phyloP scores from a whole-genome alignment of 2,329 filamentous ascomycete genomes.

The Colletotrichum agaves region DNA sequence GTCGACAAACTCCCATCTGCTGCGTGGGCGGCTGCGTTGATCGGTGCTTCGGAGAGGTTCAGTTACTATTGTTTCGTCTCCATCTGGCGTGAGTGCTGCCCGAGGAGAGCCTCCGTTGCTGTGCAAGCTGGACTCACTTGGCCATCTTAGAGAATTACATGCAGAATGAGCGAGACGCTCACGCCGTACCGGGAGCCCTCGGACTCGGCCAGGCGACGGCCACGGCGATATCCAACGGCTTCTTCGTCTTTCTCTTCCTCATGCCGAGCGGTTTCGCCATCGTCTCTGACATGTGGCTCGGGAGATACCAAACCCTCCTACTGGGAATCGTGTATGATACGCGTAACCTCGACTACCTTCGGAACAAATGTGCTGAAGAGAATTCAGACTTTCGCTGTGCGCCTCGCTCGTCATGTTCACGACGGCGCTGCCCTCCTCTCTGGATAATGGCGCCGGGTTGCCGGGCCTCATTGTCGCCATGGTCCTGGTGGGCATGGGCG shows the following conservation, averaged over 20 bases:
- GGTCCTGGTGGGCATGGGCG: slow-evolving; percentile 68
- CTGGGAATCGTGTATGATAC: slow-evolving; percentile 35
- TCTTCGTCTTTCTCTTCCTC: slow-evolving; percentile 58
- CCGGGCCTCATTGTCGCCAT: slow-evolving; percentile 66
- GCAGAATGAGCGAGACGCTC: slow-evolving; percentile 47
- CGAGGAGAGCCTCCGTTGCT: too few relatives aligned
- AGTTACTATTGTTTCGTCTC: slow-evolving; percentile 39
- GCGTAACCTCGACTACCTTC: too few relatives aligned
- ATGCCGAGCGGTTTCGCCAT: slow-evolving; percentile 69
- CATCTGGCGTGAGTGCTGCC: slow-evolving; percentile 37
- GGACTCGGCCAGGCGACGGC: slow-evolving; percentile 61
- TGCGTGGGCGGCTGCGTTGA: slow-evolving; percentile 38
- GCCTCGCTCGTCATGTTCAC: slow-evolving; percentile 65
- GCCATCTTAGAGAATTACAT: slow-evolving; percentile 53
- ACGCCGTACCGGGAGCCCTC: slow-evolving; percentile 57
- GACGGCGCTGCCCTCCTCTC: slow-evolving; percentile 63
- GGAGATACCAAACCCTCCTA: slow-evolving; percentile 68
- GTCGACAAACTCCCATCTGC: slow-evolving; percentile 37
- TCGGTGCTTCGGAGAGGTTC: slow-evolving; percentile 39
- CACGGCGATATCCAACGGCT: slow-evolving; percentile 58
- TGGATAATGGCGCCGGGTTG: slow-evolving; percentile 61
- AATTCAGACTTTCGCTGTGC: slow-evolving; percentile 58
- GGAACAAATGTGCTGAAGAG: not conserved
- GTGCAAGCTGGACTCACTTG: too few relatives aligned
- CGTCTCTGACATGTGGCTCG: slow-evolving; percentile 69